Conservation (phyloP, 1,139 yeast genomes). For the Diutina pseudorugosa region DNA sequence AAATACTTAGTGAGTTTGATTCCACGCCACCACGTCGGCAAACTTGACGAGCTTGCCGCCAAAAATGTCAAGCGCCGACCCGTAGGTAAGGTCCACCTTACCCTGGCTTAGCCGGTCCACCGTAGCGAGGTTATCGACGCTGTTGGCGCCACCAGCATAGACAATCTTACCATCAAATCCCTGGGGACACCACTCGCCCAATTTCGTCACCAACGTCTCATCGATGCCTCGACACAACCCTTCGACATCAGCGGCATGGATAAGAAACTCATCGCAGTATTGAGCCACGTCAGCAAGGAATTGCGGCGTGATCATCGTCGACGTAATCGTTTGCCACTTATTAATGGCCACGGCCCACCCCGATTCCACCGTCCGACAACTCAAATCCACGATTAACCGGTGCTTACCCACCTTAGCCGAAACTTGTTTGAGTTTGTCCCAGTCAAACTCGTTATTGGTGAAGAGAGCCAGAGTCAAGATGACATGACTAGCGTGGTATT, state of each 20-base stretch:
- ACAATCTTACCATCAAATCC: slow-evolving; percentile 59
- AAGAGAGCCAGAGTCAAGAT: slow-evolving; percentile 92
- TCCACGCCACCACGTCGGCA: slow-evolving; percentile 54
- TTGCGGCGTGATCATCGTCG: slow-evolving; percentile 38
- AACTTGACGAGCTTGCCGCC: slow-evolving; percentile 78
- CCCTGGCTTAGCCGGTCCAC: slow-evolving; percentile 64
- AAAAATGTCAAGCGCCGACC: slow-evolving; percentile 87
- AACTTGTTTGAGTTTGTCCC: slow-evolving; percentile 39
- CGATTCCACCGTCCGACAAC: slow-evolving; percentile 49
- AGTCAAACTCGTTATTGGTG: slow-evolving; percentile 41
- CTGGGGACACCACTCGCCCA: slow-evolving; percentile 66
- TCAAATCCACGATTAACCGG: slow-evolving; percentile 74
- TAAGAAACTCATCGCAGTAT: slow-evolving; percentile 75
- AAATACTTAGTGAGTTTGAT: not conserved
- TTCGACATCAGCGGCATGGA: slow-evolving; percentile 98
- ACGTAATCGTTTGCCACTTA: slow-evolving; percentile 89
- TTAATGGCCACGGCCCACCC: slow-evolving; percentile 93
- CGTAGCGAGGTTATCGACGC: slow-evolving; percentile 48
- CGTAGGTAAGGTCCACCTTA: slow-evolving; percentile 81
- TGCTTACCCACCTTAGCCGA: slow-evolving; percentile 47
- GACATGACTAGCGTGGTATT: slow-evolving; percentile 60
- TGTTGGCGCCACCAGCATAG: slow-evolving; percentile 94
- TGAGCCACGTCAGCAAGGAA: slow-evolving; percentile 42
- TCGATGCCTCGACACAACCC: slow-evolving; percentile 93
- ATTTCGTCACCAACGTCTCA: slow-evolving; percentile 50